Conservation (phyloP, 192 early-diverging fungal genomes). For the Gamsiella multidivaricata region DNA sequence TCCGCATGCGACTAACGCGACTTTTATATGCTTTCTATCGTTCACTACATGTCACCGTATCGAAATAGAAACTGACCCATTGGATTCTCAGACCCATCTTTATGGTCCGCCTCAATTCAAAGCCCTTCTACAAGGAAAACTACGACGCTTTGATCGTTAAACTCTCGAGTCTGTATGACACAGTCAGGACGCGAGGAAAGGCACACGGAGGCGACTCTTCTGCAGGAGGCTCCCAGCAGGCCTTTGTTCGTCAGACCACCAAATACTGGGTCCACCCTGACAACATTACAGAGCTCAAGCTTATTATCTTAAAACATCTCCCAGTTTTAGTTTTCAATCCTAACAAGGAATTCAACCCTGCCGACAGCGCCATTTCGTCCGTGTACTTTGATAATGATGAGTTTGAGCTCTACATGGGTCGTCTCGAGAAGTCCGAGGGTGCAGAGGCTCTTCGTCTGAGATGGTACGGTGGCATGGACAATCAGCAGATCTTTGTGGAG, state of each 20-base stretch:
- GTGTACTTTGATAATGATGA: conserved; percentile 97
- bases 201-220: conserved; percentile 65
- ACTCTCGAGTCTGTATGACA: conserved; percentile 86
- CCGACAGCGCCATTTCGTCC: conserved; percentile 93
- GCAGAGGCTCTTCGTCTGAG: conserved; percentile 94
- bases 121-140: conserved; percentile 88
- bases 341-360: conserved; percentile 73
- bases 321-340: conserved; percentile 94
- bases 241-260: conserved; percentile 93
- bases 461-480: conserved; percentile 95
- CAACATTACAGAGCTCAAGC: conserved; percentile 96
- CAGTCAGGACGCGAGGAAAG: conserved; percentile 80
- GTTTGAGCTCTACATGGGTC: conserved; percentile 93
- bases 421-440: conserved; percentile 93
- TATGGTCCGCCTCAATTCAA: conserved; percentile 81
- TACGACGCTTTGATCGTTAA: conserved; percentile 91
- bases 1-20: neutral
- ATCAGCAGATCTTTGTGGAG: conserved; percentile 93
- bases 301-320: conserved; percentile 91
- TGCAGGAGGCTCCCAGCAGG: conserved; percentile 67
- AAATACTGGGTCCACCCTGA: conserved; percentile 99
- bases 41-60: neutral
- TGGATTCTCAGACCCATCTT: conserved; percentile 86
- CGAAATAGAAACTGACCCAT: conserved; percentile 83
- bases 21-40: neutral